These are phyloP conservation scores for Clitopilus hobsonii DNA, from an alignment of 768 basidiomycete genomes.

Conservation along the genomic window DNA sequence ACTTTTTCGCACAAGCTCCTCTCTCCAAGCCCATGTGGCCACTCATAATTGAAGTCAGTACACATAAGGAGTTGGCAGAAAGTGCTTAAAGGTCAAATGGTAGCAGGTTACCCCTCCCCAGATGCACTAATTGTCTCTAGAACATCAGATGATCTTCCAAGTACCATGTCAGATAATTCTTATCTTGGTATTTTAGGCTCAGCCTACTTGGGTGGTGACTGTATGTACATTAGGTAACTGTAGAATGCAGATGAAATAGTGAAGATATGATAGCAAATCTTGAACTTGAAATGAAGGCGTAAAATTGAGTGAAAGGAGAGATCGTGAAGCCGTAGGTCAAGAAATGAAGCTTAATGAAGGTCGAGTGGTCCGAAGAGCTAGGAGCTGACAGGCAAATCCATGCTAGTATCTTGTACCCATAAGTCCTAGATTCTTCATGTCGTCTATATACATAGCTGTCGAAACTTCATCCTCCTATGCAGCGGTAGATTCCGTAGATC, in stretches of 20 bases:
- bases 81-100: background rate
- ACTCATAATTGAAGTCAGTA: background rate
- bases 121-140: too few relatives aligned
- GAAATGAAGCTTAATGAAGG: background rate
- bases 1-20: background rate
- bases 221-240: background rate
- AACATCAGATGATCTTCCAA: background rate
- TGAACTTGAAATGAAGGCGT: background rate
- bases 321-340: background rate
- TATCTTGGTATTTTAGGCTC: background rate
- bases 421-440: background rate
- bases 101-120: background rate
- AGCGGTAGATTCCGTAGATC: background rate
- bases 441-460: constrained; percentile 3
- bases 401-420: background rate
- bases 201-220: too few relatives aligned
- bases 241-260: background rate
- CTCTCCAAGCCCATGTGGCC: background rate
- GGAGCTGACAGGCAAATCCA: background rate
- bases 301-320: background rate
- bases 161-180: background rate
- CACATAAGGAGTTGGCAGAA: background rate
- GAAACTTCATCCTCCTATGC: background rate
- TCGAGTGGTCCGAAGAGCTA: background rate
- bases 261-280: background rate